phyloP scores from a whole-genome alignment of 495 filamentous ascomycete genomes.

The Xylaria palmicola region DNA sequence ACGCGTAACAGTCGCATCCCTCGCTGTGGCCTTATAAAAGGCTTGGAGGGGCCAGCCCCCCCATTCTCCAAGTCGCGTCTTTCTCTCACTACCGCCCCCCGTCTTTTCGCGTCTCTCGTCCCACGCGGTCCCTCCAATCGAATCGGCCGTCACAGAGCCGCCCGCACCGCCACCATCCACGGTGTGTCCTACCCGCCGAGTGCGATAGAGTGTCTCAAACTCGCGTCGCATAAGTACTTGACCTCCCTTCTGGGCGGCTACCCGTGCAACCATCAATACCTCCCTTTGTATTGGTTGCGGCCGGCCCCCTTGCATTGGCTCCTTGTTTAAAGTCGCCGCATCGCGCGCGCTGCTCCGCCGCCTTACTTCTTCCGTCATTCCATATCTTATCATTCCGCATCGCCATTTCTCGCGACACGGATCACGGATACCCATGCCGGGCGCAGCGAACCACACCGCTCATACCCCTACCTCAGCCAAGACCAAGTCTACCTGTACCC shows the following conservation, averaged over 20 bases:
- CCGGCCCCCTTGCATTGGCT: background rate
- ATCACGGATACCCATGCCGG: too few relatives aligned
- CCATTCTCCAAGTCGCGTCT: constrained; percentile 30
- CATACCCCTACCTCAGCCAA: too few relatives aligned
- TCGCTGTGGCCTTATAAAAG: background rate
- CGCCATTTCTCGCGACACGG: too few relatives aligned
- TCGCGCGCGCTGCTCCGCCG: too few relatives aligned
- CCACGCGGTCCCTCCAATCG: constrained; percentile 15
- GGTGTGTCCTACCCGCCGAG: background rate
- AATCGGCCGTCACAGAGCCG: constrained; percentile 3
- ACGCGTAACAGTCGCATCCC: constrained; percentile 12
- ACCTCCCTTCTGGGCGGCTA: background rate
- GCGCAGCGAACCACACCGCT: too few relatives aligned
- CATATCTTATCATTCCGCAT: too few relatives aligned
- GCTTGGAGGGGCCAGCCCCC: constrained; percentile 12
- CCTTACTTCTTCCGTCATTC: too few relatives aligned
- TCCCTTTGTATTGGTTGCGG: background rate
- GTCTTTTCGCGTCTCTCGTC: constrained; percentile 15
- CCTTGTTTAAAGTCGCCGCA: background rate
- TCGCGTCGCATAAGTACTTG: background rate
- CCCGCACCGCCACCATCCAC: background rate
- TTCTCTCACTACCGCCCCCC: constrained; percentile 1
- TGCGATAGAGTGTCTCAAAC: background rate
- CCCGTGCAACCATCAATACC: background rate
- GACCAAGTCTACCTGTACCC: too few relatives aligned